A percentile compares a stretch with the other conserved stretches of the same genome.
Evolutionary conservation across 148 eudicot genomes (phyloP).

Genomic region (Limonium bicolor): DNA sequence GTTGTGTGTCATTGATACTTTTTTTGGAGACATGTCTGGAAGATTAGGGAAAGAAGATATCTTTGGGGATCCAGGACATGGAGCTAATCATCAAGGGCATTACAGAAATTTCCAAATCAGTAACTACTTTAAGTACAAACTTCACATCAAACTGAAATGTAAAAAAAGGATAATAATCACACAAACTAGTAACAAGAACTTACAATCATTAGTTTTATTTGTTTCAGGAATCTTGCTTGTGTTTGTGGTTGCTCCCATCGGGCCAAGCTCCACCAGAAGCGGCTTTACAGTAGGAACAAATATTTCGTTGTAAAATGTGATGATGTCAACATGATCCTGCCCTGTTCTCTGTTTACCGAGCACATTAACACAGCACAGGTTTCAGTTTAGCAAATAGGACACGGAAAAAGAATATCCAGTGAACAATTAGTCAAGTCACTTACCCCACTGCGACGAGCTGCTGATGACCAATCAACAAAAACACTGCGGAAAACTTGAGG

Average conservation of each 20-base stretch:
- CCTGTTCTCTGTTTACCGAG: slow-evolving; percentile 47
- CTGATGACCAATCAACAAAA: slow-evolving; percentile 71
- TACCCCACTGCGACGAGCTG: slow-evolving; percentile 56
- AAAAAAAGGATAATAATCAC: neutral
- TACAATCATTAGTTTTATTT: slow-evolving; percentile 38
- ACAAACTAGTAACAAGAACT: slow-evolving; percentile 5
- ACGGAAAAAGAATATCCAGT: neutral
- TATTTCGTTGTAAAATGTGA: slow-evolving; percentile 82
- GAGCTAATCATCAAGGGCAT: slow-evolving; percentile 54
- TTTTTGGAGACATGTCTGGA: slow-evolving; percentile 98
- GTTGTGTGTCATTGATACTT: slow-evolving; percentile 71
- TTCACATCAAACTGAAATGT: neutral
- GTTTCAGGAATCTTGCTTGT: slow-evolving; percentile 28
- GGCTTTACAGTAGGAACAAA: slow-evolving; percentile 85
- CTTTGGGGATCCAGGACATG: slow-evolving; percentile 70
- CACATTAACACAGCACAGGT: slow-evolving; percentile 5
- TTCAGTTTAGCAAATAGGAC: neutral
- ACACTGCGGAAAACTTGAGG: slow-evolving; percentile 84
- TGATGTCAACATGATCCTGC: slow-evolving; percentile 85
- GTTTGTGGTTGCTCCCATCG: slow-evolving; percentile 26
- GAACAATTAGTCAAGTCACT: slow-evolving; percentile 3
- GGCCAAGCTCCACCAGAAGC: slow-evolving; percentile 67
- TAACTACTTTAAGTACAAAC: neutral
- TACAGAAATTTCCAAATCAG: neutral
- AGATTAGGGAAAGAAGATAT: slow-evolving; percentile 74